Percentiles rank a stretch among this genome's conserved stretches.
These are phyloP conservation scores for Fennellomyces sp. DNA, from an alignment of 371 early-diverging fungal genomes.

Conservation along the genomic window DNA sequence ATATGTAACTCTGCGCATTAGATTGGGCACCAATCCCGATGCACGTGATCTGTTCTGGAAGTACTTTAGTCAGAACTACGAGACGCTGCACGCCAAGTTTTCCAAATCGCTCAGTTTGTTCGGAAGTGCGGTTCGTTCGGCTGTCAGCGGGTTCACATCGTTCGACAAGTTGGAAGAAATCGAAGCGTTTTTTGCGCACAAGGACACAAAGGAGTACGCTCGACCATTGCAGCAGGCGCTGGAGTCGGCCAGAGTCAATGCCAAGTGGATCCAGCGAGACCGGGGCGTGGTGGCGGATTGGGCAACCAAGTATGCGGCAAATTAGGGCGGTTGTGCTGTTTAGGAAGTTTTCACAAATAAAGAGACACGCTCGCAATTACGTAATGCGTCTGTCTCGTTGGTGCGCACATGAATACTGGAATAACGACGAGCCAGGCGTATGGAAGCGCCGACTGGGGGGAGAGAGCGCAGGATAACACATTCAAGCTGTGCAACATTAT, in stretches of 20 bases:
- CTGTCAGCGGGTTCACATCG: constrained; percentile 73
- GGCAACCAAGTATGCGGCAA: constrained; percentile 41
- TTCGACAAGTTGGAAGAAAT: constrained; percentile 68
- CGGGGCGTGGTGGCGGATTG: constrained; percentile 72
- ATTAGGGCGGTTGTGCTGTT: no score
- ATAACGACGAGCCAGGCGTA: no score
- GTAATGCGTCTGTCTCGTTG: no score
- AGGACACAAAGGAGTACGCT: constrained; percentile 74
- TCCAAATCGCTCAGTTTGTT: constrained; percentile 73
- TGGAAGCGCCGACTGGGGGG: no score
- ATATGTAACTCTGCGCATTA: not conserved
- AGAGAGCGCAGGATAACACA: no score
- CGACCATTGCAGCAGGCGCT: constrained; percentile 83
- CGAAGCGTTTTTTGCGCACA: constrained; percentile 74
- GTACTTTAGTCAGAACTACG: constrained; percentile 79
- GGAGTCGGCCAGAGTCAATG: constrained; percentile 79
- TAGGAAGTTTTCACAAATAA: no score
- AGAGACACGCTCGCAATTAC: no score
- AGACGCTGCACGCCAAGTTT: constrained; percentile 68
- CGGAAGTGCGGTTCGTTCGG: constrained; percentile 70
- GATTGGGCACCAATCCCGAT: constrained; percentile 59
- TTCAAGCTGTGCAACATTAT: no score
- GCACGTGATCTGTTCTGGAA: constrained; percentile 78
- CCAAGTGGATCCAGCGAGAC: constrained; percentile 84
- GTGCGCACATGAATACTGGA: no score